These are phyloP conservation scores for Helianthus tuberosus DNA, from an alignment of 129 eudicot genomes.

Conservation along the genomic window DNA sequence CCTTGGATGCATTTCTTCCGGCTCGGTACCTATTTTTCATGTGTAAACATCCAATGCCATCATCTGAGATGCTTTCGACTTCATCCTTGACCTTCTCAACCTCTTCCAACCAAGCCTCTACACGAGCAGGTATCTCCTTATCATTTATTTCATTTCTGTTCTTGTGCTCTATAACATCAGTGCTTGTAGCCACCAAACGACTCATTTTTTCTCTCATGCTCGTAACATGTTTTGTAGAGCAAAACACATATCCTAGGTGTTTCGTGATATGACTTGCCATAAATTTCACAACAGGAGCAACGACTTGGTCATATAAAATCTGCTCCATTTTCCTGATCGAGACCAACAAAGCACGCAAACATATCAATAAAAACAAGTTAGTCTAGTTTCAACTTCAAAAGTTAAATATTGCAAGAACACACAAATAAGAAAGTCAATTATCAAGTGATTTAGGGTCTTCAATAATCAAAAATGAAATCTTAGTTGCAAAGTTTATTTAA, in stretches of 20 bases:
- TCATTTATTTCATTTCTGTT: not conserved
- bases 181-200: not conserved
- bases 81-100: slow-evolving; percentile 3
- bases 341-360: not conserved
- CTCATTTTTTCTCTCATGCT: not conserved
- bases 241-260: slow-evolving; percentile 9
- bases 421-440: no score
- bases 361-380: not conserved
- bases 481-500: no score
- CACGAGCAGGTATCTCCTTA: slow-evolving; percentile 11
- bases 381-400: no score
- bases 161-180: slow-evolving; percentile 19
- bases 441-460: no score
- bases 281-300: slow-evolving; percentile 8
- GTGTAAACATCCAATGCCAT: not conserved
- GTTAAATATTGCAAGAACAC: no score
- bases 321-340: slow-evolving; percentile 4
- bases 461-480: no score
- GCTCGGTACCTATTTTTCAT: slow-evolving; percentile 7
- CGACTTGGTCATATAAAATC: not conserved
- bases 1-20: not conserved
- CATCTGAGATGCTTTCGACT: not conserved
- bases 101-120: slow-evolving; percentile 18
- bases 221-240: not conserved
- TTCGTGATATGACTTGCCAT: no score